Conservation (phyloP, 495 filamentous ascomycete species). For the Penicillium roqueforti region DNA sequence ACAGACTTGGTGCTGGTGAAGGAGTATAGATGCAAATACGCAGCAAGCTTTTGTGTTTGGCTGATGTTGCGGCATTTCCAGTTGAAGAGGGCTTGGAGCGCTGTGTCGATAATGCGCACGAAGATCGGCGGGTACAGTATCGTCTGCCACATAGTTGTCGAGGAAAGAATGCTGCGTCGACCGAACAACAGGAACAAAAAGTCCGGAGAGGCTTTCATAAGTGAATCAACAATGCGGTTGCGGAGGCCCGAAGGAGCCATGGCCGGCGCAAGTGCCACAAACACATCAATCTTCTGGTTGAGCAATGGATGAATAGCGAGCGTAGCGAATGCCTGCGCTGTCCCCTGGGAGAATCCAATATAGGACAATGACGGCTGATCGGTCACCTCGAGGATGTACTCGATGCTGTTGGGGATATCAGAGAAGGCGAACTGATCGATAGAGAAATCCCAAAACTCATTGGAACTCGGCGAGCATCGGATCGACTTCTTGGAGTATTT, state of each 20-base stretch:
- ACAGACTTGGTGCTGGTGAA: constrained; percentile 94
- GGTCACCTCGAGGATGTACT: constrained; percentile 84
- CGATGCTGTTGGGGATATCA: constrained; percentile 92
- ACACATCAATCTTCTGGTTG: constrained; percentile 91
- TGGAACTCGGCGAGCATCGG: constrained; percentile 63
- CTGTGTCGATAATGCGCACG: constrained; percentile 79
- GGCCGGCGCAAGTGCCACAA: constrained; percentile 94
- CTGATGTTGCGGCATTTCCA: constrained; percentile 88
- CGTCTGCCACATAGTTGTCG: constrained; percentile 95
- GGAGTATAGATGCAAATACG: constrained; percentile 94
- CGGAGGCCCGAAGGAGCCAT: constrained; percentile 92
- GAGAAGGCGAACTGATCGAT: constrained; percentile 98
- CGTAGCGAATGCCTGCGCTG: constrained; percentile 92
- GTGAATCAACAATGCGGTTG: constrained; percentile 82
- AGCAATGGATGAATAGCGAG: constrained; percentile 89
- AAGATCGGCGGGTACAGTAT: constrained; percentile 95
- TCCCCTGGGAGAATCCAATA: constrained; percentile 95
- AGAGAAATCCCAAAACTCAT: constrained; percentile 91
- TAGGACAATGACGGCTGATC: constrained; percentile 83
- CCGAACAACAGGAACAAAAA: constrained; percentile 93
- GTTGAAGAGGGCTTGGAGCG: constrained; percentile 77
- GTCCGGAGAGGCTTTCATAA: constrained; percentile 90
- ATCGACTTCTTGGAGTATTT: constrained; percentile 97
- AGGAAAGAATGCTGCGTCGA: constrained; percentile 86
- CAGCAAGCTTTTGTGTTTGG: constrained; percentile 84